phyloP scores from a whole-genome alignment of 306 rosid genomes.

The Gynostemma pentaphyllum region DNA sequence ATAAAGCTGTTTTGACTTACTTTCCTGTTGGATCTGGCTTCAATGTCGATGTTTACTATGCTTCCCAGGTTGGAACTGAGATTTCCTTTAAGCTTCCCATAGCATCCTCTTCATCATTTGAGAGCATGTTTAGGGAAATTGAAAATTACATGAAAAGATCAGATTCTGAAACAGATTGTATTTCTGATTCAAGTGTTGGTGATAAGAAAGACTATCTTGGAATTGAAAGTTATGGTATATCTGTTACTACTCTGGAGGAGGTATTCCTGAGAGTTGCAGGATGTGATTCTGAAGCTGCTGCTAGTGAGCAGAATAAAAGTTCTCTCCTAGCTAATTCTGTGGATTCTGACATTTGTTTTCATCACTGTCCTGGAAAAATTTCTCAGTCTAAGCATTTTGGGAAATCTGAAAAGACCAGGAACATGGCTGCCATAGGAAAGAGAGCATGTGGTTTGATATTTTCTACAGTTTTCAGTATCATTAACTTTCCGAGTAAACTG shows the following conservation, averaged over 20 bases:
- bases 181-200: constrained; percentile 19
- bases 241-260: constrained; percentile 96
- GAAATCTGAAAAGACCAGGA: constrained; percentile 43
- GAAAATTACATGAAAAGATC: constrained; percentile 70
- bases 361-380: constrained; percentile 23
- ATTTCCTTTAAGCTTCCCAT: constrained; percentile 95
- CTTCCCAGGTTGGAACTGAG: constrained; percentile 90
- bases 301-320: constrained; percentile 31
- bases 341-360: constrained; percentile 38
- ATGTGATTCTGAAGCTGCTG: constrained; percentile 50
- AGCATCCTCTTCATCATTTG: constrained; percentile 75
- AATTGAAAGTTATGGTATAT: constrained; percentile 93
- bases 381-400: constrained; percentile 31
- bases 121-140: constrained; percentile 87
- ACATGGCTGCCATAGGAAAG: constrained; percentile 43
- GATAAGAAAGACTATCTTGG: constrained; percentile 43
- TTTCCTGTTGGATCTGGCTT: constrained; percentile 1
- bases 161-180: constrained; percentile 13
- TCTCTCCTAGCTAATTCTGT: constrained; percentile 23
- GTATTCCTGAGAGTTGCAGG: constrained; percentile 94
- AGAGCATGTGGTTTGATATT: constrained; percentile 51
- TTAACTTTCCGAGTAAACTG: constrained; percentile 40
- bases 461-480: constrained; percentile 35
- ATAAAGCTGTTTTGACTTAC: neutral
- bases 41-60: constrained; percentile 14